Conservation (phyloP, 257 asterid genomes). For the Primulina eburnea region DNA sequence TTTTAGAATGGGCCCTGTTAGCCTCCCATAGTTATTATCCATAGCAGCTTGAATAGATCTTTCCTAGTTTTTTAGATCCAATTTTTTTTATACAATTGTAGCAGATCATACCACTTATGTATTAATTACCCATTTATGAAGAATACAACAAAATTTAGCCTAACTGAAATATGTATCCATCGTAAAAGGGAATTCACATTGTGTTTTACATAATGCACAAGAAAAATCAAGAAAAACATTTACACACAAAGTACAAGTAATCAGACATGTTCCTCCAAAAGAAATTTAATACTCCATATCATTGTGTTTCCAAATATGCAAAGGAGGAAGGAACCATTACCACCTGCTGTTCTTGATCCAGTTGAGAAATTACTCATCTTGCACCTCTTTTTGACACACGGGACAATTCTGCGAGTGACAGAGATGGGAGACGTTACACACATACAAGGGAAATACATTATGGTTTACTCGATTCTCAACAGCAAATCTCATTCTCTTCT, state of each 20-base stretch:
- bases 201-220: background rate
- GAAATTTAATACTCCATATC: background rate
- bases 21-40: too few species aligned
- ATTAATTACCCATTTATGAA: too few species aligned
- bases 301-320: background rate
- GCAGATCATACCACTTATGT: too few species aligned
- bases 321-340: background rate
- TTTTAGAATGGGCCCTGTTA: too few species aligned
- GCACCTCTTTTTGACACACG: slow-evolving; percentile 71
- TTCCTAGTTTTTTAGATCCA: too few species aligned
- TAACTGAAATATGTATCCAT: background rate
- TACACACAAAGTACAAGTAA: too few species aligned
- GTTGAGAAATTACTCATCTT: slow-evolving; percentile 40
- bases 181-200: background rate
- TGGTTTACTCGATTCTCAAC: too few species aligned
- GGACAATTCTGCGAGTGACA: slow-evolving; percentile 70
- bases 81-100: too few species aligned
- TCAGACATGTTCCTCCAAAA: background rate
- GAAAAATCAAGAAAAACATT: background rate
- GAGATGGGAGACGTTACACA: background rate
- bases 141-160: background rate
- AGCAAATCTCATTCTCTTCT: too few species aligned
- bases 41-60: too few species aligned
- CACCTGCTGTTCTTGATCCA: background rate
- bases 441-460: too few species aligned